These are phyloP conservation scores for Fusarium hostae DNA, from an alignment of 2,329 filamentous ascomycete species.

Conservation along the genomic window DNA sequence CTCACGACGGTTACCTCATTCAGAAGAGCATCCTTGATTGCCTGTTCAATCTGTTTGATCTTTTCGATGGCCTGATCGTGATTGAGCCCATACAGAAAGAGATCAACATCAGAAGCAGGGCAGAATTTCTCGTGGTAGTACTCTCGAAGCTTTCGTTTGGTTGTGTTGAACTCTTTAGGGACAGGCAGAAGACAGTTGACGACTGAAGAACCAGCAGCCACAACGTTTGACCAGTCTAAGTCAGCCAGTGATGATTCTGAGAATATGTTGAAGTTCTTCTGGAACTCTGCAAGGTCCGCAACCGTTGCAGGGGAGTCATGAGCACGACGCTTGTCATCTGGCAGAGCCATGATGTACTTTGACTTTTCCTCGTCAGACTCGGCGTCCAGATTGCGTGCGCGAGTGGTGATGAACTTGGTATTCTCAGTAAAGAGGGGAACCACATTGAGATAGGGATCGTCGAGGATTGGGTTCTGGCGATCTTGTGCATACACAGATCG, in stretches of 20 bases:
- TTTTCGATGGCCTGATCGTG: slow-evolving; percentile 84
- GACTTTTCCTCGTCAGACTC: slow-evolving; percentile 71
- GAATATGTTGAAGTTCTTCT: slow-evolving; percentile 83
- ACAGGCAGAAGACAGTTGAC: slow-evolving; percentile 82
- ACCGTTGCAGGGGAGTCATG: slow-evolving; percentile 76
- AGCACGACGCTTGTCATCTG: slow-evolving; percentile 68
- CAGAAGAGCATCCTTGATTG: slow-evolving; percentile 80
- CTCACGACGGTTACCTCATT: slow-evolving; percentile 86
- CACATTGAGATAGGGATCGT: slow-evolving; percentile 70
- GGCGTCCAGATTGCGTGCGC: slow-evolving; percentile 66
- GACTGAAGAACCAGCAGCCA: slow-evolving; percentile 83
- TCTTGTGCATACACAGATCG: slow-evolving; percentile 77
- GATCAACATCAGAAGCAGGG: slow-evolving; percentile 86
- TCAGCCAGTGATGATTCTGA: slow-evolving; percentile 81
- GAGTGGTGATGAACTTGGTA: slow-evolving; percentile 67
- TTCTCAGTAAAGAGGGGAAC: slow-evolving; percentile 72
- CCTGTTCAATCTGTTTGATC: slow-evolving; percentile 82
- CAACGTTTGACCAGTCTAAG: slow-evolving; percentile 83
- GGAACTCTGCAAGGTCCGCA: slow-evolving; percentile 74
- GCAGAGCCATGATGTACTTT: slow-evolving; percentile 76
- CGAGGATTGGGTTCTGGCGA: slow-evolving; percentile 66
- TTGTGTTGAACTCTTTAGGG: slow-evolving; percentile 68
- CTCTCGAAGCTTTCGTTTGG: slow-evolving; percentile 71
- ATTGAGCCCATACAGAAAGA: slow-evolving; percentile 83
- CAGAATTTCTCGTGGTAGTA: slow-evolving; percentile 87